Evolutionary conservation across 169 alveolate species (phyloP).

Genomic region (Theileria sp.): DNA sequence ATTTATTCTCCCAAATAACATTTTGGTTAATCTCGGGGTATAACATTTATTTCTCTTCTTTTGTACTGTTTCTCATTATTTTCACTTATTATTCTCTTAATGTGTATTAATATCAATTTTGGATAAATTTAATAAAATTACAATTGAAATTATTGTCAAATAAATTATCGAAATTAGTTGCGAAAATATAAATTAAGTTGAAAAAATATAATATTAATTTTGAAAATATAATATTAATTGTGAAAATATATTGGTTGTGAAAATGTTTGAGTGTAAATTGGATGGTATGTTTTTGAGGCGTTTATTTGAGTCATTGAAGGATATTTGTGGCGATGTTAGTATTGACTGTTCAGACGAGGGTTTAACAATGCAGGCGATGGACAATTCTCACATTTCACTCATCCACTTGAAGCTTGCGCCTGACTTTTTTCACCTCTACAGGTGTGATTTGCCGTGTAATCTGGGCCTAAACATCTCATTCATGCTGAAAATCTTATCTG

Average conservation of each 20-base stretch:
- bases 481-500: slow-evolving; percentile 75
- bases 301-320: slow-evolving; percentile 82
- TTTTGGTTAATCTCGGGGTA: not conserved
- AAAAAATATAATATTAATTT: too few relatives aligned
- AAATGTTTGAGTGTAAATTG: slow-evolving; percentile 77
- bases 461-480: slow-evolving; percentile 74
- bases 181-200: too few relatives aligned
- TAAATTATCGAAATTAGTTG: too few relatives aligned
- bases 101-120: not conserved
- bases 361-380: slow-evolving; percentile 88
- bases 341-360: slow-evolving; percentile 87
- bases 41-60: not conserved
- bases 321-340: slow-evolving; percentile 85
- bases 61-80: not conserved
- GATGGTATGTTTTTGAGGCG: slow-evolving; percentile 76
- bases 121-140: too few relatives aligned
- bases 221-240: not conserved
- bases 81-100: not conserved
- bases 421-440: slow-evolving; percentile 85
- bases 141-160: too few relatives aligned
- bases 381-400: slow-evolving; percentile 85
- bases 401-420: slow-evolving; percentile 82
- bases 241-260: not conserved
- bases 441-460: slow-evolving; percentile 84
- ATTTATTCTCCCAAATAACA: not conserved